Percentiles rank a stretch among this genome's conserved stretches.
These are phyloP conservation scores for Mortierella polycephala DNA, from an alignment of 371 early-diverging fungal genomes.

Conservation along the genomic window DNA sequence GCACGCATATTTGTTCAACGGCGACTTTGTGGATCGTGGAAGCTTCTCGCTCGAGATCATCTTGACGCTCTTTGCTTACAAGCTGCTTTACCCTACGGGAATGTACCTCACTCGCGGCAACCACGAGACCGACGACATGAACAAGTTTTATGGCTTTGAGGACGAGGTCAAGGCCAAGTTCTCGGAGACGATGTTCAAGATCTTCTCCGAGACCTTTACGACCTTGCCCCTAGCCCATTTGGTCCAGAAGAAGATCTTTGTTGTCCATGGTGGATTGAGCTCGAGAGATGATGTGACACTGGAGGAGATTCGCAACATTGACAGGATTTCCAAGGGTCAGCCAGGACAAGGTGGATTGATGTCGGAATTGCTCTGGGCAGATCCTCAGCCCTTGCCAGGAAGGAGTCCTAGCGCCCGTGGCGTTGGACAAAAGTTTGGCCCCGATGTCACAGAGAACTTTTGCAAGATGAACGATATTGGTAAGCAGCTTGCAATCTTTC, in stretches of 20 bases:
- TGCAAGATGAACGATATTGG: slow-evolving; percentile 85
- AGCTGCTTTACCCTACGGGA: slow-evolving; percentile 88
- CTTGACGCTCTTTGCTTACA: slow-evolving; percentile 92
- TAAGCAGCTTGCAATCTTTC: slow-evolving; percentile 30
- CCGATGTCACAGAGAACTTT: slow-evolving; percentile 95
- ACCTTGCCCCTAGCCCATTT: slow-evolving; percentile 95
- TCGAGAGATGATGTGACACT: slow-evolving; percentile 92
- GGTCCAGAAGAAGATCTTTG: slow-evolving; percentile 92
- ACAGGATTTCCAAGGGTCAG: slow-evolving; percentile 87
- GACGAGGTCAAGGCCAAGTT: slow-evolving; percentile 98
- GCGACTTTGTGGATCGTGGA: slow-evolving; percentile 99
- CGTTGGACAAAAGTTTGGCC: slow-evolving; percentile 95
- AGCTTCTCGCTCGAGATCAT: slow-evolving; percentile 96
- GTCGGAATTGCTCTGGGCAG: slow-evolving; percentile 98
- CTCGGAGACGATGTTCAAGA: slow-evolving; percentile 85
- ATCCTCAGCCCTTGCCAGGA: slow-evolving; percentile 80
- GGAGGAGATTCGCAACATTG: slow-evolving; percentile 90
- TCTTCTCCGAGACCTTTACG: slow-evolving; percentile 95
- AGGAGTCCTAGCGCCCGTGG: slow-evolving; percentile 91
- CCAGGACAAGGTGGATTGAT: slow-evolving; percentile 80
- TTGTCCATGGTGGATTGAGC: slow-evolving; percentile 98
- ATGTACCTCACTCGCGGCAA: slow-evolving; percentile 97
- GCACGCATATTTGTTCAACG: slow-evolving; percentile 94
- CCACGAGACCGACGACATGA: slow-evolving; percentile 99
- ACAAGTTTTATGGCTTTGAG: slow-evolving; percentile 98